These are phyloP conservation scores for Elongisporangium anandrum DNA, from an alignment of 352 stramenopile species.

Conservation along the genomic window DNA sequence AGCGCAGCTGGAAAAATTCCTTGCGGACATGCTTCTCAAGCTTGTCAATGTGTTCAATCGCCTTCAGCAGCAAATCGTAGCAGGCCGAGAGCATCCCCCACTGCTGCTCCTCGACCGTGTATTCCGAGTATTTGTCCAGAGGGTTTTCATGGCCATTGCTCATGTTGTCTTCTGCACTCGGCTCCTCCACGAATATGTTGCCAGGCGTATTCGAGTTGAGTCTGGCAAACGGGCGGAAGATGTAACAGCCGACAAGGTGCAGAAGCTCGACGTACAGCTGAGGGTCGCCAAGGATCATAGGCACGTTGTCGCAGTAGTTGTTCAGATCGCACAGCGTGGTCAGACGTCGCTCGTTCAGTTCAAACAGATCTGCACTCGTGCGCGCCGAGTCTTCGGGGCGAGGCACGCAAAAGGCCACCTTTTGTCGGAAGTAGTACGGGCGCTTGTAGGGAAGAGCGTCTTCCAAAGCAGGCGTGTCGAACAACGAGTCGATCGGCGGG, in stretches of 20 bases:
- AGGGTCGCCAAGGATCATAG: constrained; percentile 74
- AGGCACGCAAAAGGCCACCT: constrained; percentile 77
- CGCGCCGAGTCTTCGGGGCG: constrained; percentile 45
- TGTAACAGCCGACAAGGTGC: constrained; percentile 74
- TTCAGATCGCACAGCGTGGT: constrained; percentile 83
- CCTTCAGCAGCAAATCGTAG: constrained; percentile 80
- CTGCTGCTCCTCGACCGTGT: constrained; percentile 76
- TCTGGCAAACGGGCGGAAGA: constrained; percentile 73
- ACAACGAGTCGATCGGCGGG: constrained; percentile 60
- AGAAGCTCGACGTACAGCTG: constrained; percentile 80
- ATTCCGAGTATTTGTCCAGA: constrained; percentile 83
- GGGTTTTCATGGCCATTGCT: constrained; percentile 39
- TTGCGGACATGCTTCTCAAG: constrained; percentile 85
- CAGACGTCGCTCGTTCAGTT: constrained; percentile 79
- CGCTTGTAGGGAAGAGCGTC: constrained; percentile 80
- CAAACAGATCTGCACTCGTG: constrained; percentile 59
- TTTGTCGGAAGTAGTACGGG: constrained; percentile 82
- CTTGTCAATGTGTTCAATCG: constrained; percentile 88
- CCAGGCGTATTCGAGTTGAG: constrained; percentile 44
- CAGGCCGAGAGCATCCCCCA: constrained; percentile 78
- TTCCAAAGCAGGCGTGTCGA: constrained; percentile 74
- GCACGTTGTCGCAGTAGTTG: constrained; percentile 82
- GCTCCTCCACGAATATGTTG: constrained; percentile 85
- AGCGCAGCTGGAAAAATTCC: constrained; percentile 79
- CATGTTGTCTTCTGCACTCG: constrained; percentile 51